Base-by-base conservation (phyloP, 2,329 filamentous ascomycete species). In the Botryosphaeria agaves region DNA sequence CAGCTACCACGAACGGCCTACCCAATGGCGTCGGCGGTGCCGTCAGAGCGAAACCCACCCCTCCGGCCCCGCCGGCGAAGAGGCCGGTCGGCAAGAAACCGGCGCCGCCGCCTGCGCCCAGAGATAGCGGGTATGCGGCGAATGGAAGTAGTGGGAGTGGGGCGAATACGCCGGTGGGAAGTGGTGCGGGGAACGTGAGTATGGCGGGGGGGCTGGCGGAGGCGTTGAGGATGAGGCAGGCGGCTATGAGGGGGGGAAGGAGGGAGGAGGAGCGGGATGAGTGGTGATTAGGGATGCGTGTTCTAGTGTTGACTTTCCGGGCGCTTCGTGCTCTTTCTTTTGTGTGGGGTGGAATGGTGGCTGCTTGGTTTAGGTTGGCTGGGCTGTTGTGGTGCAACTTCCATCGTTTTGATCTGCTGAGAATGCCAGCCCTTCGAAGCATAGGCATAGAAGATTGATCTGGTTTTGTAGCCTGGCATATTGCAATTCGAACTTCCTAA, bases 1-100 rank as follows among this genome's bases (percentile, higher is more conserved):
- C 52, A 3, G 53, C 55, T 25, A 58, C 59, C 34, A 32, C 39
- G 20, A 52, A 53, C 36, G 52, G 55, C 28, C 27, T 38, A 3
- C 29, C 38, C 26, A 57, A 60, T 38, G 54, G 58, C 26, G 40
- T 45, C 23, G 40, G 49, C 16, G 47, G 51, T 14, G 54, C 54
- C 11, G 63, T 57, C 15, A 65, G 63, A 37, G 61, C 56, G 28
- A 85, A 84, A 53, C 72, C 78, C 0, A 69, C 72, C 7, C 78
- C 82, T 2, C 81, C 82, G 3, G 73, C 74, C 15, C 82, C 78
- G 14, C 85, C 82, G 2, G 72, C 71, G 8, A 93, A 91, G 57
- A 68, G 87, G 14, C 85, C 85, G 1, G 73, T 66, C 14, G 62
- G 68, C 15, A 73, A 75, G 36, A 92, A 89, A 54, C 75, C 81